Conservation (phyloP, 2,329 filamentous ascomycete genomes). For the Sporothrix sp. region DNA sequence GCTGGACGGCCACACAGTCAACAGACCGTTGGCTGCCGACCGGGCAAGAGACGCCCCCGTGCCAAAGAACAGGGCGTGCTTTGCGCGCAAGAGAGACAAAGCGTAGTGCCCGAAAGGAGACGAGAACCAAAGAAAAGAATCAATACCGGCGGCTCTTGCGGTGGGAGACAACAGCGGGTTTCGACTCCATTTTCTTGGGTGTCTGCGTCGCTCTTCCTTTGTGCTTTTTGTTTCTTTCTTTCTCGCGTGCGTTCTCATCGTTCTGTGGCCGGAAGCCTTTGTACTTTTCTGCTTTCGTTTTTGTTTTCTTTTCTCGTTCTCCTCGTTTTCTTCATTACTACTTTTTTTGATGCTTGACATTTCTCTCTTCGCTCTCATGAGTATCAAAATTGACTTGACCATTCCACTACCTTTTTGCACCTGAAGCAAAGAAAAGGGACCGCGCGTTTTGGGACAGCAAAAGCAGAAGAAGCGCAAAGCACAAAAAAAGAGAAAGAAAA, state of each 20-base stretch:
- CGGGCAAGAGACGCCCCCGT: background rate
- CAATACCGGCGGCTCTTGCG: slow-evolving; percentile 7
- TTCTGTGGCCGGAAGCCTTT: slow-evolving; percentile 10
- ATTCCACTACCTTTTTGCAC: slow-evolving; percentile 20
- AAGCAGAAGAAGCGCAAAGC: background rate
- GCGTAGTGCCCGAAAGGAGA: slow-evolving; percentile 1
- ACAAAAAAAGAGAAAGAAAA: background rate
- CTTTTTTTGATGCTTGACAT: background rate
- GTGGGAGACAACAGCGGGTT: slow-evolving; percentile 10
- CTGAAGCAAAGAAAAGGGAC: slow-evolving; percentile 23
- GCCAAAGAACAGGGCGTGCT: background rate
- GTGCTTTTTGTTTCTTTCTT: background rate
- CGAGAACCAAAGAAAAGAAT: background rate
- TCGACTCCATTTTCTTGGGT: background rate
- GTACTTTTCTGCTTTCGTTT: slow-evolving; percentile 41
- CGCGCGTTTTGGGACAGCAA: background rate
- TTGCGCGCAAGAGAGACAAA: slow-evolving; percentile 5
- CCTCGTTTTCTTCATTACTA: slow-evolving; percentile 34
- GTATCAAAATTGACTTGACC: slow-evolving; percentile 20
- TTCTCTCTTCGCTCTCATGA: slow-evolving; percentile 11
- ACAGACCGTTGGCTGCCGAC: background rate
- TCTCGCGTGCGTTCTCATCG: no score
- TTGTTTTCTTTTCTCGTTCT: slow-evolving; percentile 27
- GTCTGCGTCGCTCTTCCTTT: background rate
- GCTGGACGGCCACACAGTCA: no score